Evolutionary conservation across 768 basidiomycete species (phyloP).

Genomic region (Tylopilus sp.): DNA sequence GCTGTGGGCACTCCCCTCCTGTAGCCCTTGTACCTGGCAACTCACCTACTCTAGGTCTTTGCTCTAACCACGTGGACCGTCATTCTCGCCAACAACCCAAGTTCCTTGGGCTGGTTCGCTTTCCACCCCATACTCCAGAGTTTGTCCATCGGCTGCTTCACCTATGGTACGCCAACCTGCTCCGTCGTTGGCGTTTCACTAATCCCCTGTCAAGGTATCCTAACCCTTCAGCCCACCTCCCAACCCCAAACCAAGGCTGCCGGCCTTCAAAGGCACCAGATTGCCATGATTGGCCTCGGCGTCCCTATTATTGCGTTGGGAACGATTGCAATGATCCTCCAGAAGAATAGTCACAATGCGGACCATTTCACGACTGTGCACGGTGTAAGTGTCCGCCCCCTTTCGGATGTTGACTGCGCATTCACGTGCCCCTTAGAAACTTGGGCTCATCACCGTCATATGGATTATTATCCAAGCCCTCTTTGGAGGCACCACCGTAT

Average conservation of each 20-base stretch:
- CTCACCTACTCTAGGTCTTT: conserved; percentile 33
- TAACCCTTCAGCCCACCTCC: conserved; percentile 74
- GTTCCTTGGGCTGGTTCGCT: conserved; percentile 54
- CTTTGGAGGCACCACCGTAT: conserved; percentile 73
- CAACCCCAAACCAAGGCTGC: conserved; percentile 62
- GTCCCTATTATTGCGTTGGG: conserved; percentile 59
- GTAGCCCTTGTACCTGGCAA: conserved; percentile 5
- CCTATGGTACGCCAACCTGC: conserved; percentile 48
- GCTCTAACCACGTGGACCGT: conserved; percentile 42
- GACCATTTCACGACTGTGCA: conserved; percentile 76
- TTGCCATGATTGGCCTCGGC: conserved; percentile 52
- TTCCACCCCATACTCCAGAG: conserved; percentile 65
- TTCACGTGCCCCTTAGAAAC: conserved; percentile 37
- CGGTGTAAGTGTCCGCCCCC: conserved; percentile 43
- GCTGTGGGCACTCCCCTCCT: conserved; percentile 11
- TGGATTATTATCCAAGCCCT: conserved; percentile 62
- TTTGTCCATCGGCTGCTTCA: conserved; percentile 51
- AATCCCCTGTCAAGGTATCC: conserved; percentile 47
- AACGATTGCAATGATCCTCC: conserved; percentile 55
- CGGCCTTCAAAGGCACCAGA: conserved; percentile 69
- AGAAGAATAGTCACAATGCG: conserved; percentile 50
- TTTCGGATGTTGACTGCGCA: neutral
- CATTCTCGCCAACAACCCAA: conserved; percentile 45
- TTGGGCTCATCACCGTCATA: conserved; percentile 58
- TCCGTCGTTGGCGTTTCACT: neutral